These are phyloP conservation scores for Yarrowia galli DNA, from an alignment of 1,139 yeast genomes.

Conservation along the genomic window DNA sequence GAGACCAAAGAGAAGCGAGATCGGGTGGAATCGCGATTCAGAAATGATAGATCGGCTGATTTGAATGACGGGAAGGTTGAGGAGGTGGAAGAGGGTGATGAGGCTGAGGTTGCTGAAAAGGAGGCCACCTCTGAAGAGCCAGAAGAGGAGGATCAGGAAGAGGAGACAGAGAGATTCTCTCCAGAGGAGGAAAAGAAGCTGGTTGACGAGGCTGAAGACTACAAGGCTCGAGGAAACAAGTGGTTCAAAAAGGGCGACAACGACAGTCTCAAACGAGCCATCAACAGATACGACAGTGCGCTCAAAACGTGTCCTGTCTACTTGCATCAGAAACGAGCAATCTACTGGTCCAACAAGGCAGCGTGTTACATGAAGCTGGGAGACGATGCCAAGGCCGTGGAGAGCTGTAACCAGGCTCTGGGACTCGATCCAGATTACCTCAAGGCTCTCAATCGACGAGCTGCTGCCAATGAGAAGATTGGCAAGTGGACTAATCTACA, in stretches of 20 bases:
- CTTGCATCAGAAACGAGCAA: slow-evolving; percentile 62
- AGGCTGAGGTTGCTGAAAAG: not conserved
- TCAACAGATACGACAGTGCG: slow-evolving; percentile 68
- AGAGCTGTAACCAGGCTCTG: slow-evolving; percentile 86
- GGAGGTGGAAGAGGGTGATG: not conserved
- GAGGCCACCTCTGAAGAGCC: not conserved
- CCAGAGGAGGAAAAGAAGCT: slow-evolving; percentile 42
- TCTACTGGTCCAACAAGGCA: slow-evolving; percentile 78
- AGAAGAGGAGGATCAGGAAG: not conserved
- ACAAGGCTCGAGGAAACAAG: slow-evolving; percentile 69
- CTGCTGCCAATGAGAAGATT: slow-evolving; percentile 63
- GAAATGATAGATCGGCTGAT: not conserved
- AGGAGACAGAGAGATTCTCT: slow-evolving; percentile 28
- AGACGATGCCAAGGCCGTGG: slow-evolving; percentile 81
- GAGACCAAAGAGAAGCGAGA: slow-evolving; percentile 4
- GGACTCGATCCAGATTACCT: slow-evolving; percentile 86
- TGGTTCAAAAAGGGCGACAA: slow-evolving; percentile 56
- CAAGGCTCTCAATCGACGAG: slow-evolving; percentile 78
- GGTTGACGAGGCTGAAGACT: slow-evolving; percentile 57
- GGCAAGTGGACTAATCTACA: slow-evolving; percentile 47
- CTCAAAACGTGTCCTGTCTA: slow-evolving; percentile 53
- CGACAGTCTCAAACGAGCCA: slow-evolving; percentile 65
- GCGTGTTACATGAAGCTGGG: slow-evolving; percentile 90
- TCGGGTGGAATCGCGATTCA: slow-evolving; percentile 19
- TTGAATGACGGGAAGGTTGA: slow-evolving; percentile 2